Base-by-base conservation (phyloP, 1,139 yeast genomes). In the Magnusiomyces sp. region DNA sequence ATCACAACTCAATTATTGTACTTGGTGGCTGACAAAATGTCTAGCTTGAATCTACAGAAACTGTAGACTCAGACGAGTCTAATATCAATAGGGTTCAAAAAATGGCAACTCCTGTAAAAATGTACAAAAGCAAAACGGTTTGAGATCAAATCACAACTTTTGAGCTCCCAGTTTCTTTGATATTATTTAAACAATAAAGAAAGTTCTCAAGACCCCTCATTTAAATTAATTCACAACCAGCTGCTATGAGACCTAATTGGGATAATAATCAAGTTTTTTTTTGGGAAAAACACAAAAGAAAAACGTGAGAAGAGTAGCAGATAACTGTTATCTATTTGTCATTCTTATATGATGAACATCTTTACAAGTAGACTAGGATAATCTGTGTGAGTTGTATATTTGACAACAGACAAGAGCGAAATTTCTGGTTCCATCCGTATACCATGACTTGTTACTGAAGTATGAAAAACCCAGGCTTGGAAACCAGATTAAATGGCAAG, bases 351-450 rank as follows among this genome's bases (percentile, higher is more conserved):
- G 98, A 98, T 51, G 97, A 90, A 64, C 88, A 81, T 58, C 71
- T 89, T 55, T 83, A 77, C 77, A 92, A 92, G 66, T 90, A 92
- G 64, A 87, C 83, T 65, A 80, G 95, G 49, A 78, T 81, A 54
- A 87, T 94, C 10, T 84, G 88, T n/a, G 74, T 87, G 50, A 78
- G 84, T 48, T 79, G 88, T 0, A 77, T 88, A 43, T 78, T 94
- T 0, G 92, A 85, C 51, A 78, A 77, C 47, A 77, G 97, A 53
- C 98, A 92, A 62, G 94, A 85, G 63, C 76, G 97, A 56, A 92
- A 81, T 68, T 92, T 92, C 75, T 92, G 97, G 97, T 80, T 92
- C 41, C 95, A 92, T 68, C 98, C 98, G 9, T 90, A 89, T 65
- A 83, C 95, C 2, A 71, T 88, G 70, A 87, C 96, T 0, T 73